Evolutionary conservation across 2,329 filamentous ascomycete species (phyloP), one percentile per base, ranked within the genome.

Genomic region (Juglanconis sp.): DNA sequence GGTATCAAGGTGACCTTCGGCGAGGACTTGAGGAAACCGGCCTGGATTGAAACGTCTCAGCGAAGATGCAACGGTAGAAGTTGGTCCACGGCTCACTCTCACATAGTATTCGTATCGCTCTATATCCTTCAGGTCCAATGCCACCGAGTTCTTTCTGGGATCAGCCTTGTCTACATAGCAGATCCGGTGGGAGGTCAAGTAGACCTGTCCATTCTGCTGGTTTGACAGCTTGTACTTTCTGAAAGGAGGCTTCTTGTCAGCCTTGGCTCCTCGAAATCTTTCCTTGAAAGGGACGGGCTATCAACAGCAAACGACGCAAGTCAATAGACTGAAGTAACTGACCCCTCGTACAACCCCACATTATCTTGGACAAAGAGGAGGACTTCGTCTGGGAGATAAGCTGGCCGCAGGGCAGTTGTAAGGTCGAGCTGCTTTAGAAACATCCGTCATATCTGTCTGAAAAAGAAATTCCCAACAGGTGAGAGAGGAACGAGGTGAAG

Each of bases 301-400:
- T 38, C 51, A 24, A 36, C 34, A 44, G 38, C 52, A 42, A 56
- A 50, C 32, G 64, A 55, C 63, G 65, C 55, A 59, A 65, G 65
- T 65, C 42, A 56, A 55, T 65, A 52, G 60, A 65, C 31, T 42
- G 56, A 48, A 36, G 35, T 57, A 40, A 79, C 87, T 77, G 82
- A 96, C 92, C 95, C 95, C 82, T 98, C 92, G 79, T 99, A 99
- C 64, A 99, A 82, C 67, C 95, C 95, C 69, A 99, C 93, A 74
- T 92, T 93, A 81, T 98, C 93, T 79, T 98, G 94, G 61, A 99
- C 94, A 77, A 96, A 98, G 62, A 99, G 84, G 57, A 98, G 82
- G 68, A 91, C 90, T 83, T 99, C 95, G 81, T 97, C 95, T 71
- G 92, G 90, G 67, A 96, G 85, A 73, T 97, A 89, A 63, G 89